Percentiles rank a stretch among this genome's conserved stretches.
These are phyloP conservation scores for Didymella pinodella DNA, from an alignment of 2,329 filamentous ascomycete species.

Conservation along the genomic window DNA sequence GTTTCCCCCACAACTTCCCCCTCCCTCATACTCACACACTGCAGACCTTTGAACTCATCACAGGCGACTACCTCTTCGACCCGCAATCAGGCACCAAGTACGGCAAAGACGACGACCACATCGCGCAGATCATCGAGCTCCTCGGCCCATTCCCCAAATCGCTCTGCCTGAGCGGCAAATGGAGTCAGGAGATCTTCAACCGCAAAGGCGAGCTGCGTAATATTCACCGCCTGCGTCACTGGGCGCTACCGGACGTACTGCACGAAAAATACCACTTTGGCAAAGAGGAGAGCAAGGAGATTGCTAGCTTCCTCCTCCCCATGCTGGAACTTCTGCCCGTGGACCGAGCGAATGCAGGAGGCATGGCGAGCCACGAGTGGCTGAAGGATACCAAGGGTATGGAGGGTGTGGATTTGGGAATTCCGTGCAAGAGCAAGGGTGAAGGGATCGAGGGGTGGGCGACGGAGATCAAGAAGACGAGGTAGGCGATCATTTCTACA, in stretches of 20 bases:
- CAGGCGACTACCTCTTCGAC: conserved; percentile 97
- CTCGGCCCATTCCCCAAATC: conserved; percentile 93
- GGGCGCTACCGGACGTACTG: conserved; percentile 91
- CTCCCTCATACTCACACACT: neutral
- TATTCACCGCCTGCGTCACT: conserved; percentile 94
- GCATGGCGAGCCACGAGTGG: conserved; percentile 88
- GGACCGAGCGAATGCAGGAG: conserved; percentile 90
- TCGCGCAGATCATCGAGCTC: conserved; percentile 97
- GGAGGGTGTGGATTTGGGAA: conserved; percentile 77
- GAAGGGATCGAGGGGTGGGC: conserved; percentile 97
- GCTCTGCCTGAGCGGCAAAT: conserved; percentile 90
- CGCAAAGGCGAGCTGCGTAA: conserved; percentile 96
- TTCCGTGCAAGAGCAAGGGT: conserved; percentile 81
- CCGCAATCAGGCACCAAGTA: conserved; percentile 99
- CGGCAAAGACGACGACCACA: conserved; percentile 98
- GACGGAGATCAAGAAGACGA: conserved; percentile 75
- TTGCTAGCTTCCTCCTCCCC: conserved; percentile 83
- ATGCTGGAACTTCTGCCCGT: conserved; percentile 92
- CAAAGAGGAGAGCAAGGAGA: conserved; percentile 78
- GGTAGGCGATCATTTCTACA: conserved; percentile 20
- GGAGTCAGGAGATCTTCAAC: conserved; percentile 99
- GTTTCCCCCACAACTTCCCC: no score
- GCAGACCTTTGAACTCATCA: conserved; percentile 96
- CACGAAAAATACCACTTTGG: conserved; percentile 97
- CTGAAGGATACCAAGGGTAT: conserved; percentile 87